Evolutionary conservation across 148 eudicot genomes (phyloP).

Genomic region (Rhododendron ovatum): DNA sequence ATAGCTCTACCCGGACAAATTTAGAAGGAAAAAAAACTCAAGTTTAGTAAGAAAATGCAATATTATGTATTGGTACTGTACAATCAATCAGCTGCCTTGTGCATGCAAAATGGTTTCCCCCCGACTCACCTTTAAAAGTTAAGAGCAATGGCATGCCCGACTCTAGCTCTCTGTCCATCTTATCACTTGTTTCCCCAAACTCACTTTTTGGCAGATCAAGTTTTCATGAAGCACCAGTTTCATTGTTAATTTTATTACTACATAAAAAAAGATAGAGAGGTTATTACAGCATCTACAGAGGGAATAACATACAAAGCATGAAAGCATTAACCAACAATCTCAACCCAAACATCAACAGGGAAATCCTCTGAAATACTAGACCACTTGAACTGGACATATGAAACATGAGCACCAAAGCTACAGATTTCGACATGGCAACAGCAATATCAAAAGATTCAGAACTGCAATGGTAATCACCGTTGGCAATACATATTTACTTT

Average conservation of each 20-base stretch:
- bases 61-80: too few relatives aligned
- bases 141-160: too few relatives aligned
- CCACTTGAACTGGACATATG: background rate
- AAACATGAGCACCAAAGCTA: background rate
- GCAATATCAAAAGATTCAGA: background rate
- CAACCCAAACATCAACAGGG: background rate
- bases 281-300: background rate
- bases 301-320: background rate
- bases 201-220: background rate
- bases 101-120: too few relatives aligned
- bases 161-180: too few relatives aligned
- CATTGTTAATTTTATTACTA: background rate
- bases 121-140: too few relatives aligned
- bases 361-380: background rate
- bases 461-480: background rate
- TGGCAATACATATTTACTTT: too few relatives aligned
- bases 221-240: background rate
- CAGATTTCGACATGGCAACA: background rate
- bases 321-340: background rate
- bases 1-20: background rate
- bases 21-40: background rate
- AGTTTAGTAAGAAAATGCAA: background rate
- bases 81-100: too few relatives aligned
- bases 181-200: background rate
- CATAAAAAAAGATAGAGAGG: background rate